A percentile compares a stretch with the other conserved stretches of the same genome.
These are phyloP conservation scores for Isoetes taiwanensis DNA, from an alignment of 75 land plant species.

Conservation along the genomic window DNA sequence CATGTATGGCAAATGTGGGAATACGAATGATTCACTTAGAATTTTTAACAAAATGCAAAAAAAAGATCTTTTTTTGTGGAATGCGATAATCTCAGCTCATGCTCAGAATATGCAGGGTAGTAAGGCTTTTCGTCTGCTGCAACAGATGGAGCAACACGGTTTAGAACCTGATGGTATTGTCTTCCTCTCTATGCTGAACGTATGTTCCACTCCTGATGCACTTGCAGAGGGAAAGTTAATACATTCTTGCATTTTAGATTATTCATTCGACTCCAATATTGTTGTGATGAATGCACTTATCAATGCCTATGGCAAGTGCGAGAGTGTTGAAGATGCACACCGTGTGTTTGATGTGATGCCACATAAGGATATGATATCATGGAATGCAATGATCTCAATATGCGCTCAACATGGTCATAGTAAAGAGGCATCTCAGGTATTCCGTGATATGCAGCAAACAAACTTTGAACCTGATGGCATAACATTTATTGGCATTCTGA, in stretches of 20 bases:
- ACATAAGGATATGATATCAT: constrained; percentile 3
- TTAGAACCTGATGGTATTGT: constrained; percentile 21
- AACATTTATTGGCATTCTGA: constrained; percentile 31
- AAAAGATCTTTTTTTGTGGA: constrained; percentile 8
- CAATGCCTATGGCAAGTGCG: constrained; percentile 17
- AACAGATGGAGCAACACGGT: constrained; percentile 2
- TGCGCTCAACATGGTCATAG: background rate
- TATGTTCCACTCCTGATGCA: too few species aligned
- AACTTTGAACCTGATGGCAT: constrained; percentile 15
- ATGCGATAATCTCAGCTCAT: constrained; percentile 14
- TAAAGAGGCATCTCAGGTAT: background rate
- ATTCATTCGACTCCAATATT: too few species aligned
- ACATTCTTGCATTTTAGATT: too few species aligned
- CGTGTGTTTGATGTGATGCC: constrained; percentile 9
- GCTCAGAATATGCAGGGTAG: background rate
- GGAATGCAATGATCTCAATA: constrained; percentile 12
- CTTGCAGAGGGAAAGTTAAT: too few species aligned
- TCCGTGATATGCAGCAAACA: constrained; percentile 8
- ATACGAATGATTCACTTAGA: constrained; percentile 6
- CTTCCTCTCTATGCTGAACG: too few species aligned
- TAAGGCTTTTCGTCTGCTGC: constrained; percentile 7
- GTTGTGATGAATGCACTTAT: constrained; percentile 11
- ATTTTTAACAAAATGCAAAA: constrained; percentile 6
- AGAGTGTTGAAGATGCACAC: constrained; percentile 13
- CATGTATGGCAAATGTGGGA: constrained; percentile 19